Conservation (phyloP, 768 basidiomycete species). For the Leccinellum rugosiceps region DNA sequence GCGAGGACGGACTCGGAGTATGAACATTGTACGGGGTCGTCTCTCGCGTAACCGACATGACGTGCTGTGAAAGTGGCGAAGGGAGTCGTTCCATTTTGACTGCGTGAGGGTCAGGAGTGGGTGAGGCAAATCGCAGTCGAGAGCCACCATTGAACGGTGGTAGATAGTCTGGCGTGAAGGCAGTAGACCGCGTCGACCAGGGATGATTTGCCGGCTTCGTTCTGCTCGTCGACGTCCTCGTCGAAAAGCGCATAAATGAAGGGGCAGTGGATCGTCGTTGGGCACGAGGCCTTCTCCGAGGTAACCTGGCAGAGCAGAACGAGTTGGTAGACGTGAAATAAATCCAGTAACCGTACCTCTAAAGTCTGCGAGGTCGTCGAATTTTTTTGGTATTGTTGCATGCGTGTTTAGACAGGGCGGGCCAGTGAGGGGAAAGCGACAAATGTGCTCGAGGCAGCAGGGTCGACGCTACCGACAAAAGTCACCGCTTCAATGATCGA, state of each 20-base stretch:
- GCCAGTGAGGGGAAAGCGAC: no score
- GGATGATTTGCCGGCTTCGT: no score
- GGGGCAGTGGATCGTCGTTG: conserved; percentile 51
- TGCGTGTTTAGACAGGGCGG: no score
- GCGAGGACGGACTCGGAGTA: conserved; percentile 72
- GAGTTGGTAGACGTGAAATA: conserved; percentile 3
- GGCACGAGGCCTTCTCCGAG: conserved; percentile 57
- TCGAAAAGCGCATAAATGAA: no score
- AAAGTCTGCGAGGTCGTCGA: conserved; percentile 72
- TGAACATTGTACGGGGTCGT: conserved; percentile 68
- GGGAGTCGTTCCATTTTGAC: conserved; percentile 31
- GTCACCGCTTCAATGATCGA: no score
- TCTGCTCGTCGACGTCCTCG: no score
- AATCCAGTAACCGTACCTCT: conserved; percentile 48
- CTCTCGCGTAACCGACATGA: conserved; percentile 48
- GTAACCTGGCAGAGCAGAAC: conserved; percentile 46
- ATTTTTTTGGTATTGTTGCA: no score
- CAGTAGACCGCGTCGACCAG: no score
- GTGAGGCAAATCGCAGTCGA: conserved; percentile 30
- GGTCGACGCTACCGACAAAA: no score
- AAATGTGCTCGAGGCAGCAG: no score
- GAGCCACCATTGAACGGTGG: conserved; percentile 31
- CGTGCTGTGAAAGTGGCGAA: conserved; percentile 44
- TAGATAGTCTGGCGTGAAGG: no score
- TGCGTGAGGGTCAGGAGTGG: conserved; percentile 34